Percentiles rank a stretch among this genome's conserved stretches.
These are phyloP conservation scores for Lactarius sanguifluus DNA, from an alignment of 768 basidiomycete genomes.

Conservation along the genomic window DNA sequence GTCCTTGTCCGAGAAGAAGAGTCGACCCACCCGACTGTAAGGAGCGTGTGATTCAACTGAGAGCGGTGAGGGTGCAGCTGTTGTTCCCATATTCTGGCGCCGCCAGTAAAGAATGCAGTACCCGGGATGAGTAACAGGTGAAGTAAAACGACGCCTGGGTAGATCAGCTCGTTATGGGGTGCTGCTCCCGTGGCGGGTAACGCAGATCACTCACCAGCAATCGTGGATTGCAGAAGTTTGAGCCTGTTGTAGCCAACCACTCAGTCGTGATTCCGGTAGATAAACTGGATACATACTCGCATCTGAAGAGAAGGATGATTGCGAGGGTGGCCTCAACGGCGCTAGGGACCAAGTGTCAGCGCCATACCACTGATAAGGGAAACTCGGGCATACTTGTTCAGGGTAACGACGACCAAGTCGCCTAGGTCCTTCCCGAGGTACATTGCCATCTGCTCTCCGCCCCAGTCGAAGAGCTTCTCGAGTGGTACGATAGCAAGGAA, in stretches of 20 bases:
- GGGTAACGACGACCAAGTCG: slow-evolving; percentile 61
- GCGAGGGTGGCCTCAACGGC: slow-evolving; percentile 71
- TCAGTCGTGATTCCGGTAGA: neutral
- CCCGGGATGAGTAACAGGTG: slow-evolving; percentile 73
- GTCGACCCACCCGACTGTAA: slow-evolving; percentile 60
- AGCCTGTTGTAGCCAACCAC: slow-evolving; percentile 41
- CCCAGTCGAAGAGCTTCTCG: slow-evolving; percentile 65
- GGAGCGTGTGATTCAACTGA: slow-evolving; percentile 65
- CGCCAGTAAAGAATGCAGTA: slow-evolving; percentile 65
- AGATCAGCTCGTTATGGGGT: neutral
- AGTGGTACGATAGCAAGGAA: slow-evolving; percentile 67
- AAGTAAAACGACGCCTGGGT: slow-evolving; percentile 62
- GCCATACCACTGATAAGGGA: neutral
- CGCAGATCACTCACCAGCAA: slow-evolving; percentile 47
- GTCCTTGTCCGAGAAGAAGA: neutral
- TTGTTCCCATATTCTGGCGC: slow-evolving; percentile 63
- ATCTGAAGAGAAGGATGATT: slow-evolving; percentile 62
- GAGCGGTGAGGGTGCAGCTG: slow-evolving; percentile 64
- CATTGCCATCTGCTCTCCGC: slow-evolving; percentile 53
- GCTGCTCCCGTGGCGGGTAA: neutral
- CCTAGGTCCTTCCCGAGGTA: slow-evolving; percentile 61
- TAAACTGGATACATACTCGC: slow-evolving; percentile 55
- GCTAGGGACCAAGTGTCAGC: slow-evolving; percentile 37
- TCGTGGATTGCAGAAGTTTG: slow-evolving; percentile 64
- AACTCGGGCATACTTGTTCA: slow-evolving; percentile 56